Percentiles rank a stretch among this genome's conserved stretches.
Conservation (phyloP, 1,284 basidiomycete genomes). For the Pseudomicrostroma phylloplanum region DNA sequence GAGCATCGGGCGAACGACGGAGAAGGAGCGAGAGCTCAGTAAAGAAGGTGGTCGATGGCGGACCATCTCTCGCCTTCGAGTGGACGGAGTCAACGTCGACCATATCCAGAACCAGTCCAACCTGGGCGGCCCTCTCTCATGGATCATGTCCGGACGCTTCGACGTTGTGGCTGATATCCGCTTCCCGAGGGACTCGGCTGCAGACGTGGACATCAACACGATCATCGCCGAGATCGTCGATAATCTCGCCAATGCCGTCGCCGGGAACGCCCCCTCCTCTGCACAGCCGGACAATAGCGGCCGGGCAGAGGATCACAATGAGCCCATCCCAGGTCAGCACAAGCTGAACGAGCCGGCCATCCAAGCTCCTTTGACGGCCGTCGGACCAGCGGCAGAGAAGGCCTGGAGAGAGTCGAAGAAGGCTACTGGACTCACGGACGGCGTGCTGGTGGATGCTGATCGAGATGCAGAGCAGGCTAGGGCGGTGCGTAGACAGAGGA, state of each 20-base stretch:
- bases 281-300: constrained; percentile 3
- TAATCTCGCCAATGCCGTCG: constrained; percentile 59
- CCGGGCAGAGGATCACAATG: constrained; percentile 34
- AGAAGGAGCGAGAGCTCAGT: constrained; percentile 55
- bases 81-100: constrained; percentile 94
- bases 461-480: neutral
- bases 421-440: neutral
- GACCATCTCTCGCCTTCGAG: constrained; percentile 88
- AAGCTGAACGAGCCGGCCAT: constrained; percentile 80
- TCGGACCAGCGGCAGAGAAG: constrained; percentile 38
- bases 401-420: constrained; percentile 31
- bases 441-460: neutral
- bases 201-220: constrained; percentile 67
- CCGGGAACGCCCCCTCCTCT: constrained; percentile 17
- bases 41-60: constrained; percentile 68
- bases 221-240: constrained; percentile 85
- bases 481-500: neutral
- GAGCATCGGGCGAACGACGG: constrained; percentile 81
- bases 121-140: constrained; percentile 73
- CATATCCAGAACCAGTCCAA: constrained; percentile 81
- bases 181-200: constrained; percentile 76
- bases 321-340: constrained; percentile 80
- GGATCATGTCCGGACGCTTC: constrained; percentile 93
- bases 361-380: constrained; percentile 60
- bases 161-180: constrained; percentile 97